Percentiles rank a stretch among this genome's conserved stretches.
These are phyloP conservation scores for Cryphonectria parasitica DNA, from an alignment of 2,329 filamentous ascomycete genomes.

Conservation along the genomic window DNA sequence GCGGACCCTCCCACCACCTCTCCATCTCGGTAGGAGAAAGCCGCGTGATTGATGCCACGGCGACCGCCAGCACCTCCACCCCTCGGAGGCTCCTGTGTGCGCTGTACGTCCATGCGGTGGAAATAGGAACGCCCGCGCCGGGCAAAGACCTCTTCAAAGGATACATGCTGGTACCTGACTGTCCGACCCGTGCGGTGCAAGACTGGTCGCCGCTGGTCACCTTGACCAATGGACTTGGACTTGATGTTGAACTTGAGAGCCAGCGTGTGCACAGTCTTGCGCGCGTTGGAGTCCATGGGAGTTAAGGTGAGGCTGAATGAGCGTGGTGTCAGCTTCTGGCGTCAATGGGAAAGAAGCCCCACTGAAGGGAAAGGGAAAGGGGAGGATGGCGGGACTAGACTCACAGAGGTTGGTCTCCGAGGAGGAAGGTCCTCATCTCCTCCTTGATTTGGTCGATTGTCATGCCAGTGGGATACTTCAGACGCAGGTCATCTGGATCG, in stretches of 20 bases:
- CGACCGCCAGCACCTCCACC: constrained; percentile 34
- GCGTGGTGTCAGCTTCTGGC: constrained; percentile 25
- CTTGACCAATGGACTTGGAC: constrained; percentile 81
- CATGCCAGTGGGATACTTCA: constrained; percentile 76
- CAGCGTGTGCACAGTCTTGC: constrained; percentile 80
- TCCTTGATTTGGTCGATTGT: constrained; percentile 69
- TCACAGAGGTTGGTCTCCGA: constrained; percentile 65
- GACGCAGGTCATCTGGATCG: constrained; percentile 62
- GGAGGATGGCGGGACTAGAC: constrained; percentile 34
- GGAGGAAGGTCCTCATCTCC: constrained; percentile 74
- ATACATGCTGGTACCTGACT: constrained; percentile 59
- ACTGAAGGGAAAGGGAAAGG: too few relatives aligned
- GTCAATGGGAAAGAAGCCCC: neutral
- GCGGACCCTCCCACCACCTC: constrained; percentile 86
- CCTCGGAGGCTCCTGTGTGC: constrained; percentile 22
- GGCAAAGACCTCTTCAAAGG: constrained; percentile 53
- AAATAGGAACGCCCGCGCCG: constrained; percentile 60
- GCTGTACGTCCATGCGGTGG: constrained; percentile 51
- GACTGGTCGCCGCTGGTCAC: constrained; percentile 72
- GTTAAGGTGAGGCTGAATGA: constrained; percentile 69
- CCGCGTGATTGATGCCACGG: constrained; percentile 40
- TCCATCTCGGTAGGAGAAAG: constrained; percentile 73
- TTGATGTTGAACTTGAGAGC: constrained; percentile 76
- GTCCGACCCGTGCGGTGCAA: constrained; percentile 77
- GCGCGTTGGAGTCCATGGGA: constrained; percentile 78